Evolutionary conservation across 2,329 filamentous ascomycete genomes (phyloP), one percentile per base, ranked within the genome.

Genomic region (Pezicula neosporulosa): DNA sequence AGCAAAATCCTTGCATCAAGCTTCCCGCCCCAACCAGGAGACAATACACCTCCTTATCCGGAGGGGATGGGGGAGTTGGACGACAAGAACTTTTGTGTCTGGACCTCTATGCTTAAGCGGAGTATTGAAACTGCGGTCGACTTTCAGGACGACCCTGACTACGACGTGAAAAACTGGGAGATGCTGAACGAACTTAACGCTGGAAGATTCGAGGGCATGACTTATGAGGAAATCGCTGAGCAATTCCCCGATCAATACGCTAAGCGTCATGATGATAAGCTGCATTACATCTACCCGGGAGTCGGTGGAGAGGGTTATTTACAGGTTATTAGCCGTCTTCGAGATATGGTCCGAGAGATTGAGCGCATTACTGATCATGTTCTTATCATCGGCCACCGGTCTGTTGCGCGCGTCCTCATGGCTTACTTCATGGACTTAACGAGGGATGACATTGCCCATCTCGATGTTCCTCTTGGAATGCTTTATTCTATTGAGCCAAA

Each of bases 111-210:
- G 93, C 81, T 99, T 56, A 87, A 89, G 66, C 88, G 94, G 57
- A 91, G 89, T 54, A 86, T 94, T 47, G 85, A 96, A 65, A 95
- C 92, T 1, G 91, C 88, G 0, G 85, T 94, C 57, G 87, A 88
- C 68, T 99, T 97, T 68, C 89, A 96, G 60, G 78, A 76, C 0
- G 94, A 97, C 58, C 93, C 97, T 19, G 90, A 96, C 49, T 96
- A 93, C 67, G 94, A 97, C 59, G 86, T 95, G 61, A 99, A 99
- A 74, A 89, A 96, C 60, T 96, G 93, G 90, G 89, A 92, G 64
- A 96, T 96, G 90, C 81, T 99, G 47, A 96, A 99, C 65, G 94
- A 99, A 71, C 82, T 99, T 45, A 95, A 97, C 62, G 87, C 93
- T 0, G 94, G 94, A 13, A 81, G 84, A 46, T 96, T 97, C 73